Evolutionary conservation across 2,329 filamentous ascomycete genomes (phyloP).

Genomic region (Talaromyces sp.): DNA sequence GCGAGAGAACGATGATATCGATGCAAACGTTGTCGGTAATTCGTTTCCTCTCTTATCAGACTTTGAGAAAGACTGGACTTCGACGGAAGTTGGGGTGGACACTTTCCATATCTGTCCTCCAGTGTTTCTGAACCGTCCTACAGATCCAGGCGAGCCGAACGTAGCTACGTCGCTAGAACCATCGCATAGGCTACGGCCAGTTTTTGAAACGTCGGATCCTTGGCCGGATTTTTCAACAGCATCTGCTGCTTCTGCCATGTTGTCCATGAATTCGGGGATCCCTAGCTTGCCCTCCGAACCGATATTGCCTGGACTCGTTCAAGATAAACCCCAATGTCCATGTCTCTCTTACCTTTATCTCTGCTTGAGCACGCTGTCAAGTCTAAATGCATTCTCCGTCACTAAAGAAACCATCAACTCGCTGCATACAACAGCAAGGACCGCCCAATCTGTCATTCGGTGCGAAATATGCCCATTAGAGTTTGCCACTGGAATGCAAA

Average conservation of each 20-base stretch:
- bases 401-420: constrained; percentile 38
- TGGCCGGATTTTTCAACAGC: constrained; percentile 39
- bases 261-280: constrained; percentile 18
- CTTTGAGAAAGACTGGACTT: constrained; percentile 16
- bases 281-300: constrained; percentile 13
- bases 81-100: constrained; percentile 17
- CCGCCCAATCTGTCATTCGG: constrained; percentile 36
- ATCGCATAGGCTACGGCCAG: constrained; percentile 18
- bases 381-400: constrained; percentile 37
- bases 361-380: constrained; percentile 37
- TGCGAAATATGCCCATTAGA: constrained; percentile 36
- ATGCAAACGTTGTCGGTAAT: constrained; percentile 3
- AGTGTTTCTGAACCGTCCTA: constrained; percentile 18
- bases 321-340: constrained; percentile 23
- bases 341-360: constrained; percentile 40
- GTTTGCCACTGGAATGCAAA: constrained; percentile 38
- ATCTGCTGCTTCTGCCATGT: constrained; percentile 25
- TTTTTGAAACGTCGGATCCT: constrained; percentile 24
- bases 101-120: constrained; percentile 24
- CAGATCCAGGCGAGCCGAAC: background rate
- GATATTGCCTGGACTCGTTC: constrained; percentile 14
- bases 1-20: constrained; percentile 23
- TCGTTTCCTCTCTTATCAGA: constrained; percentile 17
- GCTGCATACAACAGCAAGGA: constrained; percentile 36
- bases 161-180: constrained; percentile 14